phyloP scores from a whole-genome alignment of 768 basidiomycete genomes.

The Boletus sensibilis region DNA sequence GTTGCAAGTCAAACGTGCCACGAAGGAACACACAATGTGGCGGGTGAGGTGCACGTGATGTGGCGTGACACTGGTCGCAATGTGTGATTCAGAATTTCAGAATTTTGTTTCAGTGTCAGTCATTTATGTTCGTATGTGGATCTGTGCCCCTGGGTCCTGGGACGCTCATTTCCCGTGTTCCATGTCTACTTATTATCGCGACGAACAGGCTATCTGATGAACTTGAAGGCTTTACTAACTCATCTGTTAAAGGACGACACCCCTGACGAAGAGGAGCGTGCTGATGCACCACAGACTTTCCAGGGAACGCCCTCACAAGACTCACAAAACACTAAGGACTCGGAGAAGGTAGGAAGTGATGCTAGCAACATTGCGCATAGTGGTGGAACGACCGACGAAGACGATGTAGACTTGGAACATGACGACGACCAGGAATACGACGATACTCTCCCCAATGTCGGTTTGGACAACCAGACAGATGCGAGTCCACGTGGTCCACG shows the following conservation, averaged over 20 bases:
- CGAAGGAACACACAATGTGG: background rate
- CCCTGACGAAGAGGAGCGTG: constrained; percentile 19
- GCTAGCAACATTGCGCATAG: background rate
- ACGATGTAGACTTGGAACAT: constrained; percentile 2
- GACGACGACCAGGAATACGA: constrained; percentile 14
- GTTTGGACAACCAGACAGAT: background rate
- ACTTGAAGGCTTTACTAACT: constrained; percentile 7
- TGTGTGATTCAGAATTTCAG: no score
- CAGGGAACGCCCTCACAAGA: background rate
- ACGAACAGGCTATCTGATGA: constrained; percentile 9
- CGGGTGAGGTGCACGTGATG: constrained; percentile 9
- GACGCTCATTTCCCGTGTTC: background rate
- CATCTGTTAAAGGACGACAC: constrained; percentile 8
- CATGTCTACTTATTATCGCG: constrained; percentile 3
- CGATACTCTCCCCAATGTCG: background rate
- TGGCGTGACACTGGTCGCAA: no score
- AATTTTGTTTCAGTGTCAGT: no score
- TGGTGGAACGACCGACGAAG: background rate
- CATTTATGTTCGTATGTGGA: background rate
- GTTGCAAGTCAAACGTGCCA: background rate
- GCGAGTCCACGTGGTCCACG: background rate
- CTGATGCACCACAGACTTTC: background rate
- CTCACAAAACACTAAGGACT: background rate
- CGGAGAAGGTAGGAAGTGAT: background rate
- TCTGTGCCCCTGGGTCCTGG: background rate